Evolutionary conservation across 768 basidiomycete genomes (phyloP).

Genomic region (Mycena epipterygia): DNA sequence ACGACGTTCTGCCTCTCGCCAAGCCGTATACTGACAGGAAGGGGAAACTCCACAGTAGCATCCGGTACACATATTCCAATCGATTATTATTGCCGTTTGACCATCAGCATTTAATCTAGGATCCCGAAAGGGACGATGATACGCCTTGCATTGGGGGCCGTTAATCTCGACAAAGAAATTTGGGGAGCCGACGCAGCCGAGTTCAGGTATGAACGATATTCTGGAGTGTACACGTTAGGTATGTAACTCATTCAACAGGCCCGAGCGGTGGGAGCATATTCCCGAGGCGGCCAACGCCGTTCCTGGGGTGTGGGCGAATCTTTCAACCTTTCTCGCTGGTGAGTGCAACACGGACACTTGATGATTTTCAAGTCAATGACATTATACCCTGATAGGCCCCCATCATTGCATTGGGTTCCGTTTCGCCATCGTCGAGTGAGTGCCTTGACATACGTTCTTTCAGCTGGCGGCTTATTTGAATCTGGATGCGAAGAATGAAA

Average conservation of each 20-base stretch:
- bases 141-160: background rate
- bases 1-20: background rate
- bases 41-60: background rate
- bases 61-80: background rate
- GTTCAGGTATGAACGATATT: background rate
- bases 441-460: too few relatives aligned
- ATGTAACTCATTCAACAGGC: background rate
- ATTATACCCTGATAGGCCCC: background rate
- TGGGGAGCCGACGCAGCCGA: conserved; percentile 9
- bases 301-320: background rate
- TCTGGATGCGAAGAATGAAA: background rate
- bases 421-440: background rate
- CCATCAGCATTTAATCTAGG: background rate
- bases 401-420: conserved; percentile 7
- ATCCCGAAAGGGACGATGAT: background rate
- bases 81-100: background rate
- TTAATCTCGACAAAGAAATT: background rate
- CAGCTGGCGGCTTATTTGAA: too few relatives aligned
- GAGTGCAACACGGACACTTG: background rate
- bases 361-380: background rate
- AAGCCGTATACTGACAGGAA: background rate
- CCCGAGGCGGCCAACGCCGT: background rate
- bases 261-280: background rate
- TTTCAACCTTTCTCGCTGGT: background rate
- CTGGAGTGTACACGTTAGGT: background rate